A percentile compares a stretch with the other conserved stretches of the same genome.
Evolutionary conservation across 2,329 filamentous ascomycete species (phyloP).

Genomic region (Colletotrichum caudatum): DNA sequence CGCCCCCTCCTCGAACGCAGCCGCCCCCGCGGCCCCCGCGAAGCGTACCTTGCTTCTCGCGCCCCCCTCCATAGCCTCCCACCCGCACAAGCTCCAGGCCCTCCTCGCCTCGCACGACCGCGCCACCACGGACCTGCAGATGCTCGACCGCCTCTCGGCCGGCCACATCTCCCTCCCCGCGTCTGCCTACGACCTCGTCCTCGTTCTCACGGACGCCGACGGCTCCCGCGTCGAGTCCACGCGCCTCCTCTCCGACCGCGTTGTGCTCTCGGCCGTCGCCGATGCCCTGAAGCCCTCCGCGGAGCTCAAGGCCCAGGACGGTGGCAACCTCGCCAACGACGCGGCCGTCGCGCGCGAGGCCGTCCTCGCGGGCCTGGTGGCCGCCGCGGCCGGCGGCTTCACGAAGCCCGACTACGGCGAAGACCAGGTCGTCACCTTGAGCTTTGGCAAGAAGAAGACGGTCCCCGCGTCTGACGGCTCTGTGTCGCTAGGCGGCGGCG

Average conservation of each 20-base stretch:
- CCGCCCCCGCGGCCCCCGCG: slow-evolving; percentile 46
- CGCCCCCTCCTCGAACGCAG: slow-evolving; percentile 46
- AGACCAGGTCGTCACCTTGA: slow-evolving; percentile 67
- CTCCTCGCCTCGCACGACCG: slow-evolving; percentile 81
- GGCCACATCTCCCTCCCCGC: slow-evolving; percentile 83
- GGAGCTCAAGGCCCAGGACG: slow-evolving; percentile 76
- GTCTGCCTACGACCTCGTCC: slow-evolving; percentile 83
- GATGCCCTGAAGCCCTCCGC: slow-evolving; percentile 69
- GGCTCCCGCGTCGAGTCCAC: slow-evolving; percentile 72
- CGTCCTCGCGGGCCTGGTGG: slow-evolving; percentile 83
- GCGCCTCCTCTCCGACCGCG: slow-evolving; percentile 74
- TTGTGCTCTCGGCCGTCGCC: slow-evolving; percentile 77
- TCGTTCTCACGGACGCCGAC: slow-evolving; percentile 85
- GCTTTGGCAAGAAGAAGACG: slow-evolving; percentile 54
- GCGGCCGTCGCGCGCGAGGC: slow-evolving; percentile 76
- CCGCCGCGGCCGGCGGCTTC: slow-evolving; percentile 71
- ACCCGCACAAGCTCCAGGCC: slow-evolving; percentile 80
- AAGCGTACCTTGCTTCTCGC: slow-evolving; percentile 84
- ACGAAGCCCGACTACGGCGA: slow-evolving; percentile 74
- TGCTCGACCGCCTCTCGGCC: slow-evolving; percentile 92
- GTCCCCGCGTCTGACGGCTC: slow-evolving; percentile 43
- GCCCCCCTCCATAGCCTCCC: slow-evolving; percentile 88
- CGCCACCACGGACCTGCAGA: slow-evolving; percentile 87
- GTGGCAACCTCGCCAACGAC: slow-evolving; percentile 62
- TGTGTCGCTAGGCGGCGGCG: slow-evolving; percentile 52